These are phyloP conservation scores for Crithidia fasciculata DNA, from an alignment of 208 protist species.

Conservation along the genomic window DNA sequence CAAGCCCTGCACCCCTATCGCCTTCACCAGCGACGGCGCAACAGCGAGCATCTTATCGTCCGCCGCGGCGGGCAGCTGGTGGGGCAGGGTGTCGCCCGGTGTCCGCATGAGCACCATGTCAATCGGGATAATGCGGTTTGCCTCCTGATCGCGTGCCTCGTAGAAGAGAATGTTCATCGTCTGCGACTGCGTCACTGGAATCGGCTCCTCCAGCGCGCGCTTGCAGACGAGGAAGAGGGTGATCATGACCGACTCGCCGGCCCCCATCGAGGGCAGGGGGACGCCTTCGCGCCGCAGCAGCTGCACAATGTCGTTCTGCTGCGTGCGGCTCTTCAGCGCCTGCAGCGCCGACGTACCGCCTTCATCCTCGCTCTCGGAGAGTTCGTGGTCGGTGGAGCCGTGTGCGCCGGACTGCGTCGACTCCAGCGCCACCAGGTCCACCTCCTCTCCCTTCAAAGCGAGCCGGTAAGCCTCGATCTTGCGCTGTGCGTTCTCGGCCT, in stretches of 20 bases:
- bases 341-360: constrained; percentile 19
- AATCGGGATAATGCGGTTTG: constrained; percentile 81
- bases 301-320: constrained; percentile 47
- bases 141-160: constrained; percentile 83
- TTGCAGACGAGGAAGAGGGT: constrained; percentile 61
- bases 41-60: not conserved
- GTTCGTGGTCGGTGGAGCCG: constrained; percentile 46
- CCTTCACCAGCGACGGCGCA: not conserved
- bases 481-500: constrained; percentile 56
- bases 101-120: constrained; percentile 74
- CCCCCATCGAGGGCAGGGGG: constrained; percentile 73
- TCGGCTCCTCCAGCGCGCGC: constrained; percentile 43
- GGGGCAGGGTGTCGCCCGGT: constrained; percentile 47
- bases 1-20: not conserved
- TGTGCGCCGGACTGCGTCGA: constrained; percentile 19
- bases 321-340: constrained; percentile 30
- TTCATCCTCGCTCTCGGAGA: constrained; percentile 82
- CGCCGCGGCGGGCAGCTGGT: not conserved
- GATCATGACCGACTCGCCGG: constrained; percentile 74
- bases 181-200: constrained; percentile 69
- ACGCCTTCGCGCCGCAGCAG: constrained; percentile 75
- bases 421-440: constrained; percentile 56
- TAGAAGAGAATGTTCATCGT: constrained; percentile 83
- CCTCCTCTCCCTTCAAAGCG: constrained; percentile 72
- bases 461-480: constrained; percentile 69